Percentiles rank a stretch among this genome's conserved stretches.
These are phyloP conservation scores for Tricholoma sp. DNA, from an alignment of 768 basidiomycete genomes.

Conservation along the genomic window DNA sequence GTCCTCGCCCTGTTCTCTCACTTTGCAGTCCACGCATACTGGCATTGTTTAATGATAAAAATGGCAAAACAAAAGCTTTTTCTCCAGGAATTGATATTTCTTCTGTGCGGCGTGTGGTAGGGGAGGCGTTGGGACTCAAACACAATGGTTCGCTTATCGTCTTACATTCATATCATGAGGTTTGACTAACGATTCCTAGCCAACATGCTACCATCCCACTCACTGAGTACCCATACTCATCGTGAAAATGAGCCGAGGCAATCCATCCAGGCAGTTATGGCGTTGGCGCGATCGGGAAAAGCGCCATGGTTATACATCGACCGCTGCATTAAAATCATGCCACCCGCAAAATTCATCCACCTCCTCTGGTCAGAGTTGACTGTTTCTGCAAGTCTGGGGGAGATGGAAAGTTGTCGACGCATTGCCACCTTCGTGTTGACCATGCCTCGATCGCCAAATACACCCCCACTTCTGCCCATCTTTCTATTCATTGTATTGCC, in stretches of 20 bases:
- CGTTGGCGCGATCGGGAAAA: conserved; percentile 55
- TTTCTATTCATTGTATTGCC: conserved; percentile 71
- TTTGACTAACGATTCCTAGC: conserved; percentile 13
- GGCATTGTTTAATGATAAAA: conserved; percentile 35
- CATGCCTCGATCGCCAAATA: conserved; percentile 45
- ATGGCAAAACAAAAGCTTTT: conserved; percentile 19
- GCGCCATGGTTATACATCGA: conserved; percentile 62
- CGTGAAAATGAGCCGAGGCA: conserved; percentile 47
- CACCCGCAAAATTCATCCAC: conserved; percentile 59
- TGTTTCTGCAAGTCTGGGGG: conserved; percentile 47
- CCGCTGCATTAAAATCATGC: conserved; percentile 53
- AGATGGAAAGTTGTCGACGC: conserved; percentile 58
- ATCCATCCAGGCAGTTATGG: conserved; percentile 53
- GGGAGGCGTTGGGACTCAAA: conserved; percentile 31
- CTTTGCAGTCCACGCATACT: conserved; percentile 57
- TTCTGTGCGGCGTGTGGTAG: conserved; percentile 34
- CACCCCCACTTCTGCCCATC: conserved; percentile 65
- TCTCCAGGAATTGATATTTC: conserved; percentile 21
- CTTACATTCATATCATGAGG: conserved; percentile 4
- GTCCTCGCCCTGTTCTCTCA: conserved; percentile 61
- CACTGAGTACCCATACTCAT: neutral
- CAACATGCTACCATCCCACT: neutral
- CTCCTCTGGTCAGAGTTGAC: conserved; percentile 67
- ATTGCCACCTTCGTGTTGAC: conserved; percentile 66
- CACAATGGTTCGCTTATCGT: conserved; percentile 28